phyloP scores from a whole-genome alignment of 805 yeast genomes.

The Metschnikowia cerradonensis region DNA sequence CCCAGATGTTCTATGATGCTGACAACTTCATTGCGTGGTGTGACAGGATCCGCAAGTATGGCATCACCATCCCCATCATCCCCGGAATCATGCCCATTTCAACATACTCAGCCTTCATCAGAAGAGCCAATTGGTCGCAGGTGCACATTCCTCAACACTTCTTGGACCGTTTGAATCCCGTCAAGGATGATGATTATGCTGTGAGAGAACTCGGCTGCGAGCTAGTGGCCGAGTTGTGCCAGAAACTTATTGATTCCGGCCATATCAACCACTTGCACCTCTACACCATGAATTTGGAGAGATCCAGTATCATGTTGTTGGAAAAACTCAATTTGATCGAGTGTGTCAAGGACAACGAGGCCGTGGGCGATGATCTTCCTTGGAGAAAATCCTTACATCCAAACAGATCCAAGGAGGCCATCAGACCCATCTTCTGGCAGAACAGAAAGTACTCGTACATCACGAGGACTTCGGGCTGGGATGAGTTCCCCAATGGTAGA shows the following conservation, averaged over 20 bases:
- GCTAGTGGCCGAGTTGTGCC: slow-evolving; percentile 80
- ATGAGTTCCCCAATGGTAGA: slow-evolving; percentile 97
- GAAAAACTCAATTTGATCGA: slow-evolving; percentile 64
- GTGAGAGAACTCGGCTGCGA: slow-evolving; percentile 85
- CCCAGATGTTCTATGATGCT: slow-evolving; percentile 96
- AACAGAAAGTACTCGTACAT: slow-evolving; percentile 87
- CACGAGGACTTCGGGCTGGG: slow-evolving; percentile 90
- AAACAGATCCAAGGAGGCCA: slow-evolving; percentile 70
- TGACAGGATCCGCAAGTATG: slow-evolving; percentile 58
- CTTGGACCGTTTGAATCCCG: slow-evolving; percentile 64
- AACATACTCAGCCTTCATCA: slow-evolving; percentile 86
- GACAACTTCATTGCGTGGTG: slow-evolving; percentile 87
- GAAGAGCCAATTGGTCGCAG: slow-evolving; percentile 94
- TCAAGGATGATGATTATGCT: slow-evolving; percentile 83
- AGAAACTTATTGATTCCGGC: slow-evolving; percentile 63
- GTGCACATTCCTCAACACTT: slow-evolving; percentile 75
- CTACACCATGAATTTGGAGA: slow-evolving; percentile 96
- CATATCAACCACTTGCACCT: slow-evolving; percentile 83
- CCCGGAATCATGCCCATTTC: slow-evolving; percentile 99
- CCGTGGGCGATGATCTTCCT: slow-evolving; percentile 52
- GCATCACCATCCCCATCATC: slow-evolving; percentile 80
- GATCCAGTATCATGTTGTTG: slow-evolving; percentile 81
- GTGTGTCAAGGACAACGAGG: slow-evolving; percentile 34
- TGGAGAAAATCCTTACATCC: slow-evolving; percentile 91
- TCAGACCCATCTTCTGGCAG: slow-evolving; percentile 95